Base-by-base conservation (phyloP, 441 rosid genomes). In the Geranium incanum region DNA sequence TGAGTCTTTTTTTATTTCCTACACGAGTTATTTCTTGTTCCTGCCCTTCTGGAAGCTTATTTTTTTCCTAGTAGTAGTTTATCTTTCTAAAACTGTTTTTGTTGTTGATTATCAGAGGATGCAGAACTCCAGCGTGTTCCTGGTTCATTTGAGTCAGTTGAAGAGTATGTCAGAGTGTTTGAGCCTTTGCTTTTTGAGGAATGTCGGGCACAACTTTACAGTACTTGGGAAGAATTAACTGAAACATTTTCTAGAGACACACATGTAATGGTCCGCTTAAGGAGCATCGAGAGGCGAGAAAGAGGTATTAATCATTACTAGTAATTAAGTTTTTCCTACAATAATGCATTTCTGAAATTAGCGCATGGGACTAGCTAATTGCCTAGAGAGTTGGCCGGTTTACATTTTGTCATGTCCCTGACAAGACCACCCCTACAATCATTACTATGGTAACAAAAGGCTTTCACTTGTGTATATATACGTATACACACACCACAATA, bases 131-230 rank as follows among this genome's bases (percentile, higher is more conserved):
- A 86, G 68, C 81, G 87, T 71, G 98, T 95, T 76, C 99, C 99
- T 18, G 96, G 95, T 68, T 85, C 74, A 70, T 95, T 95, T 84
- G 99, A 91, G 76, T 95, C 95, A 68, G 82, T 82, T 66, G 99
- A 92, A 72, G 98, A 92, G 39, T 95, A 95, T 79, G 89, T 89
- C 12, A 85, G 87, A 82, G 98, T 95, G 43, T 95, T 95, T 85
- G 99, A 95, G 79, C 99, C 99, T 72, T 74, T 95, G 79, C 97
- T 95, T 78, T 95, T 95, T 77, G 99, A 95, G 83, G 99, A 95
- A 76, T 95, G 99, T 70, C 96, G 99, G 63, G 99, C 99, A 41
- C 98, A 95, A 72, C 91, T 95, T 74, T 86, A 92, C 78, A 86
- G 96, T 82, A 79, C 96, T 4, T 95, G 96, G 99, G 99, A 95